Evolutionary conservation across 2,329 filamentous ascomycete species (phyloP), one percentile per base, ranked within the genome.

Genomic region (Xylaria sp.): DNA sequence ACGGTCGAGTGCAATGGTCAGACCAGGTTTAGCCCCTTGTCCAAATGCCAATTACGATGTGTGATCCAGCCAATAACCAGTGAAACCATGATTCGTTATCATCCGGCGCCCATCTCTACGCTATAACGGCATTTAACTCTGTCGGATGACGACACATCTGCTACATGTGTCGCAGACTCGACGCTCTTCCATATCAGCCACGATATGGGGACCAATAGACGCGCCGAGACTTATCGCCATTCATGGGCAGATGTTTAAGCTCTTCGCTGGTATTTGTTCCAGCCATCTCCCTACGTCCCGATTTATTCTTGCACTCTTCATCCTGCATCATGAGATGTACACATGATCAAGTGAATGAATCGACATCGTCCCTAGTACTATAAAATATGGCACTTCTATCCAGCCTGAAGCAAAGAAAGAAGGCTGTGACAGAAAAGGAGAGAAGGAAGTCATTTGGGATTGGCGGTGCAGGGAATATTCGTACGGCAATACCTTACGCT

Each of bases 401-500:
- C 31, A 67, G 37, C 23, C 52, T 55, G 3, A 68, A 37, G 23
- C 31, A 12, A 55, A 28, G 18, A 12, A 65, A 52, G 20, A 59
- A 23, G 39, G 48, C 25, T 5, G 68, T 67, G 66, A 48, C 41
- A 1, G 59, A 69, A 7, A 64, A 61, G 25, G 74, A 76, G 60
- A 69, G 69, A 25, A 73, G 69, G 6, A 75, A 65, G 54, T 78
- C 76, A 13, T 78, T 78, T 69, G 76, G 76, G 7, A 76, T 78
- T 37, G 75, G 76, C 25, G 75, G 76, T 13, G 75, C 76, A n/a
- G 76, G 76, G 1, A 77, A 77, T 54, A 78, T 78, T 41, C 72
- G 76, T 77, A 76, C 39, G 74, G 5, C 10, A 23, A 5, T 13
- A 7, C 10, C 25, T 12, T 25, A 20, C n/a, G 48, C 3, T 44